A percentile compares a stretch with the other conserved stretches of the same genome.
Conservation (phyloP, 495 filamentous ascomycete genomes). For the Talaromyces stipitatus region DNA sequence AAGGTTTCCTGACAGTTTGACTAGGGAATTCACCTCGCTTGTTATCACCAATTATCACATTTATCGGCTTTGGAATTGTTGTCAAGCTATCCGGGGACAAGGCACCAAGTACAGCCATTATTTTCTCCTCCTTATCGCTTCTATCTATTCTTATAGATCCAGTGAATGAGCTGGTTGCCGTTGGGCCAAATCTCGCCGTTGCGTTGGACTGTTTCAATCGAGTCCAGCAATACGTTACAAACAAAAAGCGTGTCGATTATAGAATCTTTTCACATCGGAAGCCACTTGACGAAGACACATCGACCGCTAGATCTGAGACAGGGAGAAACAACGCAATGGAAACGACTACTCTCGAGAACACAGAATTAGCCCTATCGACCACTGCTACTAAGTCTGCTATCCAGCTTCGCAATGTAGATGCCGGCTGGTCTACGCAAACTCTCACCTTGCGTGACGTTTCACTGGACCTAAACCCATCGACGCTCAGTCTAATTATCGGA, state of each 20-base stretch:
- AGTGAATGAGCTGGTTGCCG: constrained; percentile 45
- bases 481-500: constrained; percentile 7
- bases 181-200: constrained; percentile 42
- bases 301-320: no score
- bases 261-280: neutral
- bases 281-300: neutral
- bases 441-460: neutral
- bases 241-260: constrained; percentile 13
- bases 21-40: constrained; percentile 1
- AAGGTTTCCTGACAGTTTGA: neutral
- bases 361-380: no score
- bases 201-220: constrained; percentile 50
- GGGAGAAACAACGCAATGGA: no score
- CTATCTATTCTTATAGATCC: constrained; percentile 52
- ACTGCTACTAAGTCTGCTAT: no score
- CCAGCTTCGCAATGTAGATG: neutral
- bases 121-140: constrained; percentile 54
- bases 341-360: no score
- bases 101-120: constrained; percentile 29
- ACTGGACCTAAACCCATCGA: neutral
- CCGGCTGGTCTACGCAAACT: neutral
- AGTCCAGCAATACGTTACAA: constrained; percentile 51
- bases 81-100: neutral
- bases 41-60: constrained; percentile 42
- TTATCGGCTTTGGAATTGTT: constrained; percentile 40